phyloP scores from a whole-genome alignment of 805 yeast genomes.

The Cyberlindnera xylosilytica region DNA sequence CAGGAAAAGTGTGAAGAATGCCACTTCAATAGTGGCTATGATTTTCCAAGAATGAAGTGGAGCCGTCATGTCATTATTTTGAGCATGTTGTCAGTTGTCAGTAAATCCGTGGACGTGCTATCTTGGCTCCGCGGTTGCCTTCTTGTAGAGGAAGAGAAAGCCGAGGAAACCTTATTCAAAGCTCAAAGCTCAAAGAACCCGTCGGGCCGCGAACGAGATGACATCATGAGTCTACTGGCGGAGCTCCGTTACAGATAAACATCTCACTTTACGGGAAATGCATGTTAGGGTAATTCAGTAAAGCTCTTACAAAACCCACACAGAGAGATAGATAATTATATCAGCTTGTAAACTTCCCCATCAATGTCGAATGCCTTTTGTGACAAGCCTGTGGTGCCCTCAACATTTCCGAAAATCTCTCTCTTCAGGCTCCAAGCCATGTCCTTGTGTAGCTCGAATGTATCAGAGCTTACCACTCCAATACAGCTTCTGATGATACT shows the following conservation, averaged over 20 bases:
- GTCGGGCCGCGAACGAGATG: no score
- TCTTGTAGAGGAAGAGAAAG: no score
- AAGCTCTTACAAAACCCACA: no score
- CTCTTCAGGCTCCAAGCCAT: constrained; percentile 26
- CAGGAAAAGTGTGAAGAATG: neutral
- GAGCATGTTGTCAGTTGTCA: no score
- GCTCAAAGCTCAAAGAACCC: no score
- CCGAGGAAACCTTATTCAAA: no score
- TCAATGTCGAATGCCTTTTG: constrained; percentile 6
- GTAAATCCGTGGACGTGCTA: no score
- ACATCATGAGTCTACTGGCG: no score
- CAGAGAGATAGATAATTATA: neutral
- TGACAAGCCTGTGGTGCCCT: neutral
- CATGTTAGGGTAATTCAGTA: no score
- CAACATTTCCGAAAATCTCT: constrained; percentile 14
- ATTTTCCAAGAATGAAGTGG: neutral
- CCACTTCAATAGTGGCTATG: neutral
- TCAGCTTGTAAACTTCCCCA: constrained; percentile 9
- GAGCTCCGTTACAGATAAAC: no score
- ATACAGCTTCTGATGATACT: constrained; percentile 22
- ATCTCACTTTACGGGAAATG: no score
- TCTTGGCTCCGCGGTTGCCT: no score
- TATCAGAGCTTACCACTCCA: constrained; percentile 17
- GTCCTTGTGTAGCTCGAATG: constrained; percentile 23
- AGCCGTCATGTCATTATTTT: neutral